Evolutionary conservation across 2,329 filamentous ascomycete species (phyloP).

Genomic region (Aureobasidium sp.): DNA sequence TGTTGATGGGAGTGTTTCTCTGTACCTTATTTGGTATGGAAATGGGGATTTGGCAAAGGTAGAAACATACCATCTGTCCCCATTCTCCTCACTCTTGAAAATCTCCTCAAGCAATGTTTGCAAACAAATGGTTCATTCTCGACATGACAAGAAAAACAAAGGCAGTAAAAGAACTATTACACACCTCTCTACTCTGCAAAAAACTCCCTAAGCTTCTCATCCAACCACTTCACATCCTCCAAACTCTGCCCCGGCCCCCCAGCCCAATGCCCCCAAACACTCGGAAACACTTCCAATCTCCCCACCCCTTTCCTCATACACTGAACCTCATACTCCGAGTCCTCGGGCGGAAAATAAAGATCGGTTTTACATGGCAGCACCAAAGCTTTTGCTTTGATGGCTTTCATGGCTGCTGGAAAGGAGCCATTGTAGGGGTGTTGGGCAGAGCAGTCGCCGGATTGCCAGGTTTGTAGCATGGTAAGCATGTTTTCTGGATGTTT

Average conservation of each 20-base stretch:
- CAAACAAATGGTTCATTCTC: too few relatives aligned
- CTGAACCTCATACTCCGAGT: constrained; percentile 65
- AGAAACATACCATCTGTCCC: too few relatives aligned
- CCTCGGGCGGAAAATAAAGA: constrained; percentile 76
- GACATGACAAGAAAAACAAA: too few relatives aligned
- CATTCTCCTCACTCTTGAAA: too few relatives aligned
- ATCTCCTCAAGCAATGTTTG: too few relatives aligned
- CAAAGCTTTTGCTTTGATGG: constrained; percentile 65
- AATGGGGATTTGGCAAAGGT: too few relatives aligned
- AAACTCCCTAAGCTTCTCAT: constrained; percentile 52
- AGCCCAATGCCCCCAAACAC: constrained; percentile 56
- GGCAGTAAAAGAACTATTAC: too few relatives aligned
- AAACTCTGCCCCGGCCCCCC: constrained; percentile 60
- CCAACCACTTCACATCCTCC: constrained; percentile 66
- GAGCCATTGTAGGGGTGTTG: constrained; percentile 63
- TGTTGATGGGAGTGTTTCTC: too few relatives aligned
- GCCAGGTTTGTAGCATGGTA: constrained; percentile 73
- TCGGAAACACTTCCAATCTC: constrained; percentile 48
- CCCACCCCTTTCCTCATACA: constrained; percentile 56
- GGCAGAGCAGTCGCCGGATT: constrained; percentile 61
- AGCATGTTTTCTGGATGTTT: constrained; percentile 73
- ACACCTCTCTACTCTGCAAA: constrained; percentile 31
- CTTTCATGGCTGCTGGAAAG: constrained; percentile 49
- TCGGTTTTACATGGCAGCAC: constrained; percentile 68
- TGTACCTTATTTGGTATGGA: too few relatives aligned